Conservation (phyloP, 495 filamentous ascomycete genomes). For the Cercophora samala region DNA sequence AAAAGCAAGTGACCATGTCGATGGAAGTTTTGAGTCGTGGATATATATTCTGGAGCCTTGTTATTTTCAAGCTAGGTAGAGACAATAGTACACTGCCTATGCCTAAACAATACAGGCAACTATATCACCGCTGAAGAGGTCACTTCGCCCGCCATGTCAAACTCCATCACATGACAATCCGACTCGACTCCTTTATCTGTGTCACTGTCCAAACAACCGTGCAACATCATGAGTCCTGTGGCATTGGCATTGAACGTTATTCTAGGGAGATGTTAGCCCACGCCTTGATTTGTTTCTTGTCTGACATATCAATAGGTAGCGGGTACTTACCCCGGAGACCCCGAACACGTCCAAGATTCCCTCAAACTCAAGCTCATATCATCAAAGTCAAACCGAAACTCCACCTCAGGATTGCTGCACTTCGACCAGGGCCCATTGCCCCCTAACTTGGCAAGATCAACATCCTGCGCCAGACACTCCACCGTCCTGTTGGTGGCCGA, state of each 20-base stretch:
- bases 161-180: constrained; percentile 29
- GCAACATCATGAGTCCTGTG: constrained; percentile 25
- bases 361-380: constrained; percentile 24
- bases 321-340: constrained; percentile 23
- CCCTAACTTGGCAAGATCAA: constrained; percentile 26
- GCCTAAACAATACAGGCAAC: too few relatives aligned
- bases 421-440: constrained; percentile 18
- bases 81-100: too few relatives aligned
- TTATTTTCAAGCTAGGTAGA: too few relatives aligned
- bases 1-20: too few relatives aligned
- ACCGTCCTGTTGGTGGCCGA: constrained; percentile 28
- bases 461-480: constrained; percentile 24
- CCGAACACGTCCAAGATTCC: constrained; percentile 28
- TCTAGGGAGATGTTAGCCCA: constrained; percentile 17
- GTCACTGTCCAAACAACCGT: constrained; percentile 24
- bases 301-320: background rate
- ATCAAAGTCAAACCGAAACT: constrained; percentile 26
- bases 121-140: constrained; percentile 15
- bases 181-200: constrained; percentile 26
- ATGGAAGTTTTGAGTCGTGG: too few relatives aligned
- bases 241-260: constrained; percentile 23
- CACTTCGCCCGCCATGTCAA: constrained; percentile 25
- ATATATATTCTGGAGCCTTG: too few relatives aligned
- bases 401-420: constrained; percentile 24
- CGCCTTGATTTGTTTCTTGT: background rate